Base-by-base conservation (phyloP, 495 filamentous ascomycete genomes). In the Pseudomonodictys pantanalensis region DNA sequence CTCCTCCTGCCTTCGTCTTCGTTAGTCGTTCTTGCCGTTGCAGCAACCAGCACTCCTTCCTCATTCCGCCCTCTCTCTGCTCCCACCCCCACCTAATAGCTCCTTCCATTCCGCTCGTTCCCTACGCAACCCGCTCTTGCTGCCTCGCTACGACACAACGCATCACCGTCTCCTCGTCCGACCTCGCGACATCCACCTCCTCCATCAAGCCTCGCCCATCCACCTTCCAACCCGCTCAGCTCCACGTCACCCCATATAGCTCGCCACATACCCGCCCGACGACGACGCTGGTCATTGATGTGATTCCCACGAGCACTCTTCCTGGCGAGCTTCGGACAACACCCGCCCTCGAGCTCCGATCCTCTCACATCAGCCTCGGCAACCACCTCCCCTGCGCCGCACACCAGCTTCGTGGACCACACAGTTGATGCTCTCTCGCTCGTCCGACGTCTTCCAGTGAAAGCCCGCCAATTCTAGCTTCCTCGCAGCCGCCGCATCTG, bases 261-360 rank as follows among this genome's bases (percentile, higher is more conserved):
- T n/a, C n/a, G n/a, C n/a, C n/a, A n/a, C n/a, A n/a, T n/a, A n/a
- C n/a, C n/a, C n/a, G n/a, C 62, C 60, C 22, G 54, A 48, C 55
- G 58, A 35, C 66, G 49, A 65, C 66, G 42, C 35, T 23, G 49
- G 55, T 23, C 49, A 58, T 66, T 62, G 63, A 66, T 66, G 63
- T 66, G 58, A 58, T 49, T 32, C 4, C 39, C 35, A 44, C 20
- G 26, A 45, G 33, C 58, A 24, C 32, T n/a, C n/a, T 28, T 61
- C 58, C 48, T 54, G 58, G 57, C 52, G 47, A 56, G 44, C 50
- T 12, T 55, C 63, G 44, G 52, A 60, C 43, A 42, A 41, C 61
- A 49, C 39, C 44, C 47, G 26, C 43, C 47, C 45, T 29, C 42
- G 60, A 28, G 50, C 58, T 65, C 28, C 44, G 58, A 60, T 43